These are phyloP conservation scores for Russula dissimulans DNA, from an alignment of 768 basidiomycete species.

Conservation along the genomic window DNA sequence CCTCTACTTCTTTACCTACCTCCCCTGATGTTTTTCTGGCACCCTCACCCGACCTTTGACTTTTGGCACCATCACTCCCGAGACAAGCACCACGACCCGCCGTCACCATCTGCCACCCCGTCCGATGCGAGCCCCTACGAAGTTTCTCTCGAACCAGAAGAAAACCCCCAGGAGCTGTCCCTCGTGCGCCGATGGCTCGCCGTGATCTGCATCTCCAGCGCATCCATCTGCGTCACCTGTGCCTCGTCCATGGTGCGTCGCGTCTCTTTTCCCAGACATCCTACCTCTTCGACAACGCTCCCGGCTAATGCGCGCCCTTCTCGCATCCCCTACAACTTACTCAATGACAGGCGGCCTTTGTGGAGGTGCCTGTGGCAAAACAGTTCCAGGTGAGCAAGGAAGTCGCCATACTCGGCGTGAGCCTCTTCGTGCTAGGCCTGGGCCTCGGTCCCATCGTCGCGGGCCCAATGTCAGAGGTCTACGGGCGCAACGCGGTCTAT, in stretches of 20 bases:
- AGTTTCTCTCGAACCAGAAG: slow-evolving; percentile 16
- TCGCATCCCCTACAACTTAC: no score
- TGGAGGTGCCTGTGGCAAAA: slow-evolving; percentile 30
- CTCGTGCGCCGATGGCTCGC: slow-evolving; percentile 20
- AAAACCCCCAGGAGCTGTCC: slow-evolving; percentile 20
- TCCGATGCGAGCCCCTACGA: neutral
- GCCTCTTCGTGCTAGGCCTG: slow-evolving; percentile 31
- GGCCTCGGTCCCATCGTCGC: slow-evolving; percentile 26
- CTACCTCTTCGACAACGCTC: neutral
- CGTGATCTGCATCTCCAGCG: slow-evolving; percentile 18
- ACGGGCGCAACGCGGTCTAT: slow-evolving; percentile 60
- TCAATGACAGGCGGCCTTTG: slow-evolving; percentile 26
- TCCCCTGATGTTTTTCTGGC: slow-evolving; percentile 3
- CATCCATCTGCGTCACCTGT: slow-evolving; percentile 22
- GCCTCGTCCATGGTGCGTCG: slow-evolving; percentile 22
- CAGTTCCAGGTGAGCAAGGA: slow-evolving; percentile 32
- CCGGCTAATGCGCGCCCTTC: neutral
- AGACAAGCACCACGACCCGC: neutral
- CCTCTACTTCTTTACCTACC: no score
- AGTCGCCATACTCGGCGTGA: slow-evolving; percentile 34
- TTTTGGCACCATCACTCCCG: neutral
- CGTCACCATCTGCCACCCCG: neutral
- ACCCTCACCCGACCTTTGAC: slow-evolving; percentile 1
- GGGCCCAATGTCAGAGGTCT: slow-evolving; percentile 39
- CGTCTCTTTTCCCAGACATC: no score